Evolutionary conservation across 2,329 filamentous ascomycete species (phyloP).

Genomic region (Atkinsonella hypoxylon): DNA sequence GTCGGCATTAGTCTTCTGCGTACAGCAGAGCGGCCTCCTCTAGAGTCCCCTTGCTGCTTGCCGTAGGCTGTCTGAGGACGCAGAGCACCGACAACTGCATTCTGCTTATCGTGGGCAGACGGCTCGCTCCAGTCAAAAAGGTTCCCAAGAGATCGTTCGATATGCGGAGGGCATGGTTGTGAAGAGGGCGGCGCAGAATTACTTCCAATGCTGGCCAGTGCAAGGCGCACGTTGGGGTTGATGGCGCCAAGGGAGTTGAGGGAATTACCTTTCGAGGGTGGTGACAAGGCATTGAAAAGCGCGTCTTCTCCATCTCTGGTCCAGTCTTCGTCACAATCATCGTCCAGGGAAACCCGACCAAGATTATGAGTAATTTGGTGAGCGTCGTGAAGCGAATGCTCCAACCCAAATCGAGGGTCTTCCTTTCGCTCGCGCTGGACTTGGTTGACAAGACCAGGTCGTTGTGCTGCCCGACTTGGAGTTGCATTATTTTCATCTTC

Average conservation of each 20-base stretch:
- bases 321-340: slow-evolving; percentile 55
- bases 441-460: slow-evolving; percentile 12
- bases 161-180: slow-evolving; percentile 7
- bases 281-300: slow-evolving; percentile 44
- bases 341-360: slow-evolving; percentile 43
- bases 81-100: slow-evolving; percentile 43
- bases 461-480: slow-evolving; percentile 30
- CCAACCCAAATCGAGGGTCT: background rate
- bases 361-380: slow-evolving; percentile 23
- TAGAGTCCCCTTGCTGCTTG: slow-evolving; percentile 58
- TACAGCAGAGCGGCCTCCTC: slow-evolving; percentile 55
- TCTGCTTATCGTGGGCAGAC: slow-evolving; percentile 46
- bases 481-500: slow-evolving; percentile 47
- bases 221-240: slow-evolving; percentile 40
- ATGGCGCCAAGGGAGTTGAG: slow-evolving; percentile 39
- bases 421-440: background rate
- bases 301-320: slow-evolving; percentile 39
- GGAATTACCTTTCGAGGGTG: slow-evolving; percentile 38
- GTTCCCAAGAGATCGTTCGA: slow-evolving; percentile 50
- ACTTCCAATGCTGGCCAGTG: slow-evolving; percentile 40
- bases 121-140: slow-evolving; percentile 73
- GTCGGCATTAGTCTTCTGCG: slow-evolving; percentile 57
- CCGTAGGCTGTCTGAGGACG: slow-evolving; percentile 66
- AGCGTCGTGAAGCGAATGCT: slow-evolving; percentile 4
- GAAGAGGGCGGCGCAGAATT: slow-evolving; percentile 21